These are phyloP conservation scores for Parasarocladium wereldwijsianum DNA, from an alignment of 2,329 filamentous ascomycete genomes.

Conservation along the genomic window DNA sequence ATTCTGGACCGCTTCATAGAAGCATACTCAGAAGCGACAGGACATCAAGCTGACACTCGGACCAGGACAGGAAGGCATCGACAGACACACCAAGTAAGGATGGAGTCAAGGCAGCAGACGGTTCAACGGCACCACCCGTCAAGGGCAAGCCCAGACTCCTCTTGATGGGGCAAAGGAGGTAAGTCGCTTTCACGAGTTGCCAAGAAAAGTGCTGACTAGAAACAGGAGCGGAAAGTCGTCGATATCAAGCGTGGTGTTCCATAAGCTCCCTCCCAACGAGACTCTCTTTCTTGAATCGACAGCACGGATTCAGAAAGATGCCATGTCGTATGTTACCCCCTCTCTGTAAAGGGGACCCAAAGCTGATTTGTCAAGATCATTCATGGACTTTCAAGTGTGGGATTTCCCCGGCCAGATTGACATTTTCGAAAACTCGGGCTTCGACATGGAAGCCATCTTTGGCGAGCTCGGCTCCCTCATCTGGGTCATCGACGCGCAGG, in stretches of 20 bases:
- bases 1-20: too few relatives aligned
- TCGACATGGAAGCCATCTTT: constrained; percentile 88
- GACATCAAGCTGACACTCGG: constrained; percentile 10
- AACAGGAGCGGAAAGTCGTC: constrained; percentile 91
- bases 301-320: constrained; percentile 84
- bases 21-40: too few relatives aligned
- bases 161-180: constrained; percentile 93
- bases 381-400: constrained; percentile 99
- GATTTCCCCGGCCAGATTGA: constrained; percentile 93
- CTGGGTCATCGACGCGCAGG: constrained; percentile 97
- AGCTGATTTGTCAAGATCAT: constrained; percentile 48
- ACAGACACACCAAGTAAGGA: constrained; percentile 28
- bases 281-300: constrained; percentile 94
- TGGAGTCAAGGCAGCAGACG: constrained; percentile 28
- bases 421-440: constrained; percentile 70
- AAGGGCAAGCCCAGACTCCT: constrained; percentile 72
- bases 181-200: constrained; percentile 13
- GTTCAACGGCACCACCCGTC: constrained; percentile 27
- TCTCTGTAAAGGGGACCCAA: background rate
- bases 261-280: constrained; percentile 91
- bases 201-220: background rate
- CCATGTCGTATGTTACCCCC: constrained; percentile 60
- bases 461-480: constrained; percentile 87
- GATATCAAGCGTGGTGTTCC: constrained; percentile 97
- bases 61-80: constrained; percentile 3